Percentiles rank a stretch among this genome's conserved stretches.
phyloP scores from a whole-genome alignment of 176 grass and related monocot species.

The Lolium perenne region DNA sequence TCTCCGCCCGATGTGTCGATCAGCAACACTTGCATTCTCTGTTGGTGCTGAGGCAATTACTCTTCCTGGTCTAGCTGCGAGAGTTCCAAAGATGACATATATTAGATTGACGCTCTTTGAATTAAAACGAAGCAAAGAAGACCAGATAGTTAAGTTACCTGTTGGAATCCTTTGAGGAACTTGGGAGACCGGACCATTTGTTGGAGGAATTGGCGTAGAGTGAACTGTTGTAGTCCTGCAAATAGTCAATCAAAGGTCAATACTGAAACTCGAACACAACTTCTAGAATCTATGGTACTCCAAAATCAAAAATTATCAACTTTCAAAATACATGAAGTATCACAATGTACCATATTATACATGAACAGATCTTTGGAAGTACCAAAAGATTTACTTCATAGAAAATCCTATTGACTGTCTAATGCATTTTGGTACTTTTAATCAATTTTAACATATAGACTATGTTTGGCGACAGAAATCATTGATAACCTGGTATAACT shows the following conservation, averaged over 20 bases:
- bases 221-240: slow-evolving; percentile 80
- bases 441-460: slow-evolving; percentile 18
- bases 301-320: not conserved
- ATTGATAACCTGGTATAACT: not conserved
- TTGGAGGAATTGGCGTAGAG: slow-evolving; percentile 49
- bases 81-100: slow-evolving; percentile 3
- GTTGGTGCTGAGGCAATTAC: slow-evolving; percentile 53
- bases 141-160: slow-evolving; percentile 44
- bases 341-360: not conserved
- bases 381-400: not conserved
- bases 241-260: slow-evolving; percentile 33
- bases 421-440: not conserved
- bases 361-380: slow-evolving; percentile 24
- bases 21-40: slow-evolving; percentile 20
- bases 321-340: not conserved
- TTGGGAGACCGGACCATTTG: slow-evolving; percentile 40
- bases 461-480: slow-evolving; percentile 20
- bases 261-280: not conserved
- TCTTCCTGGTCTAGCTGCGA: slow-evolving; percentile 77
- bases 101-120: not conserved
- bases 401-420: slow-evolving; percentile 4
- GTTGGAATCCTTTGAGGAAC: slow-evolving; percentile 72
- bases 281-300: not conserved
- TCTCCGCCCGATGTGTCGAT: slow-evolving; percentile 49
- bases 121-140: not conserved